Conservation (phyloP, 192 early-diverging fungal species). For the Backusella tarrabulga region DNA sequence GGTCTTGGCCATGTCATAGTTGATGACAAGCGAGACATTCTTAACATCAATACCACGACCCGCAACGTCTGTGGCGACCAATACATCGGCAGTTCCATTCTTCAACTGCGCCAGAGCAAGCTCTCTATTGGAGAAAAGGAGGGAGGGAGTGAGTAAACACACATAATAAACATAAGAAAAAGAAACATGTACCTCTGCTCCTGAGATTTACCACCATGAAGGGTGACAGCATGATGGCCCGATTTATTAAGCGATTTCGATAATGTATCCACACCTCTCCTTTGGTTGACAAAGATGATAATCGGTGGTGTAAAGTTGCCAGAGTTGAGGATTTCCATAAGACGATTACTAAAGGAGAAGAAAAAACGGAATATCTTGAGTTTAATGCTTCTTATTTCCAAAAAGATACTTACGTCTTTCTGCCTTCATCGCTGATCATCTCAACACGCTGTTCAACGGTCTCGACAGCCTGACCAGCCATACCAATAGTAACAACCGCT, state of each 20-base stretch:
- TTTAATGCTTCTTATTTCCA: too few species aligned
- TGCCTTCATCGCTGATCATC: slow-evolving; percentile 82
- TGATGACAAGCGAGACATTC: slow-evolving; percentile 94
- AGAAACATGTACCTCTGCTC: slow-evolving; percentile 65
- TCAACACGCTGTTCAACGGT: slow-evolving; percentile 96
- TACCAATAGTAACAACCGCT: slow-evolving; percentile 95
- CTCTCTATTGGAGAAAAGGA: slow-evolving; percentile 54
- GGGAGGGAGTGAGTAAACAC: too few species aligned
- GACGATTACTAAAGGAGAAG: slow-evolving; percentile 58
- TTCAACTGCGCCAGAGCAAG: slow-evolving; percentile 78
- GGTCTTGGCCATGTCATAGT: slow-evolving; percentile 98
- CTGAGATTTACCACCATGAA: slow-evolving; percentile 97
- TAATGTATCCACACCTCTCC: slow-evolving; percentile 87
- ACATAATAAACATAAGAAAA: not conserved
- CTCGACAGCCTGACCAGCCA: slow-evolving; percentile 94
- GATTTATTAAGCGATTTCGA: slow-evolving; percentile 73
- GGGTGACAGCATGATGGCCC: slow-evolving; percentile 70
- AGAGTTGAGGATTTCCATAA: slow-evolving; percentile 71
- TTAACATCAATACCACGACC: slow-evolving; percentile 99
- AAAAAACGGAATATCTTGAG: too few species aligned
- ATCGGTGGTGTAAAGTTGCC: slow-evolving; percentile 79
- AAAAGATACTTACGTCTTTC: slow-evolving; percentile 62
- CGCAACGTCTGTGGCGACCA: slow-evolving; percentile 98
- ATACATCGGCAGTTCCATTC: slow-evolving; percentile 75
- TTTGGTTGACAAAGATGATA: slow-evolving; percentile 98